Conservation (phyloP, 2,329 filamentous ascomycete species). For the Beauveria medogensis region DNA sequence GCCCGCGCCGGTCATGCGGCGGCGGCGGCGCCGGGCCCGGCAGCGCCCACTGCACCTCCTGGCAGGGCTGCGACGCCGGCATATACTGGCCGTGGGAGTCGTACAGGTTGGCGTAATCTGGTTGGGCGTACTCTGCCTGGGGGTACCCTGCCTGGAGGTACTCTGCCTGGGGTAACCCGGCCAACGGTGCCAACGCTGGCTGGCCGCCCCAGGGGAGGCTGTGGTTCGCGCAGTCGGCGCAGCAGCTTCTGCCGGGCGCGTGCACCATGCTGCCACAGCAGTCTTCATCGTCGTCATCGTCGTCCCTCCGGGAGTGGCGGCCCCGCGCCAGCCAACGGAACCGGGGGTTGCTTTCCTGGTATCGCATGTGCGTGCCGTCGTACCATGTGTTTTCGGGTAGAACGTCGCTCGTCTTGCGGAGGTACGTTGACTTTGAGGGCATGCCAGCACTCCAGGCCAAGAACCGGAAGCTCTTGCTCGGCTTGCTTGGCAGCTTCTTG, state of each 20-base stretch:
- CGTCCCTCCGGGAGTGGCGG: not conserved
- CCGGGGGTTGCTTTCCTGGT: not conserved
- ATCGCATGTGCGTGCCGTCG: not conserved
- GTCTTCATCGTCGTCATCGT: not conserved
- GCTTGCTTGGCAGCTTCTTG: slow-evolving; percentile 19
- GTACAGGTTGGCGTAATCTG: not conserved
- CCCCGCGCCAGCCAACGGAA: not conserved
- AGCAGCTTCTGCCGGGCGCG: not conserved
- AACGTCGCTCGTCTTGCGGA: slow-evolving; percentile 22
- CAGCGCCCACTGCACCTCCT: not conserved
- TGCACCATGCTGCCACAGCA: not conserved
- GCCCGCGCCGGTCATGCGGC: not conserved
- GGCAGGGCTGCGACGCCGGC: not conserved
- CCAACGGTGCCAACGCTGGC: not conserved
- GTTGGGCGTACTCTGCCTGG: not conserved
- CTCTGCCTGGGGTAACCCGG: no score
- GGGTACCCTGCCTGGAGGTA: no score
- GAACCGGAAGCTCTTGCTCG: slow-evolving; percentile 18
- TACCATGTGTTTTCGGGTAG: slow-evolving; percentile 16
- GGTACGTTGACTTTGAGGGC: slow-evolving; percentile 17
- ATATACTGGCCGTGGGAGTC: not conserved
- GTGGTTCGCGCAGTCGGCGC: not conserved
- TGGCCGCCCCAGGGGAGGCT: not conserved
- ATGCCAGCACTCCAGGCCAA: slow-evolving; percentile 22
- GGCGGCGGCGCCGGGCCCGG: not conserved